Base-by-base conservation (phyloP, 2,329 filamentous ascomycete species). In the Aphanocladium album region DNA sequence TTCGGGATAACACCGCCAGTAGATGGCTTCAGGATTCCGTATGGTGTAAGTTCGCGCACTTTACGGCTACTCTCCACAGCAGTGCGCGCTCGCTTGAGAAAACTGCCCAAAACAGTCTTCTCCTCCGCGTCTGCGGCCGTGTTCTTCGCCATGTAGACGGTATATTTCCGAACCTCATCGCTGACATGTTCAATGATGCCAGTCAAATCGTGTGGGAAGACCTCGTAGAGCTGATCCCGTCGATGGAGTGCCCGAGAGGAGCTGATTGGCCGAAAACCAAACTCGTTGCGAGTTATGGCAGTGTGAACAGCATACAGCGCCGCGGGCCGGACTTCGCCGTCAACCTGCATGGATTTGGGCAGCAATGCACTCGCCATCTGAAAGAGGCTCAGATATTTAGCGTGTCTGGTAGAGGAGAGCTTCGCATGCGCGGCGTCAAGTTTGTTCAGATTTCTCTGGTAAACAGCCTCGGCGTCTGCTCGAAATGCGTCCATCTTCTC, bases 241-340 rank as follows among this genome's bases (percentile, higher is more conserved):
- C 85, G 70, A 60, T 75, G 74, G 47, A 68, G 78, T 70, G 69
- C 73, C 72, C 80, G 72, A 73, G 80, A 70, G 64, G 81, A 67
- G 72, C 79, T 71, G 70, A 83, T 64, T 2, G 80, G 76, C 2
- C 79, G 78, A 68, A 92, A 90, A 23, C 68, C 83, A 57, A 85
- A 78, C 9, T 87, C 84, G 62, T 86, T 81, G 45, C 80, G 77
- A 25, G 80, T 71, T 8, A 93, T 70, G 9, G 87, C 82, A 60
- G 83, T 83, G 65, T 91, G 87, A 7, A 92, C 84, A 4, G 90
- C 89, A 67, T 91, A 89, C 5, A 91, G 73, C 9, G 81, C 79
- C 30, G 78, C 67, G 1, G 79, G 64, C 0, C 79, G 73, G 57
- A 80, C 80, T 11, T 71, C 73, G 1, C 70, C 72, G 23, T 71